These are phyloP conservation scores for Aleurites moluccanus DNA, from an alignment of 441 rosid genomes.

Conservation along the genomic window DNA sequence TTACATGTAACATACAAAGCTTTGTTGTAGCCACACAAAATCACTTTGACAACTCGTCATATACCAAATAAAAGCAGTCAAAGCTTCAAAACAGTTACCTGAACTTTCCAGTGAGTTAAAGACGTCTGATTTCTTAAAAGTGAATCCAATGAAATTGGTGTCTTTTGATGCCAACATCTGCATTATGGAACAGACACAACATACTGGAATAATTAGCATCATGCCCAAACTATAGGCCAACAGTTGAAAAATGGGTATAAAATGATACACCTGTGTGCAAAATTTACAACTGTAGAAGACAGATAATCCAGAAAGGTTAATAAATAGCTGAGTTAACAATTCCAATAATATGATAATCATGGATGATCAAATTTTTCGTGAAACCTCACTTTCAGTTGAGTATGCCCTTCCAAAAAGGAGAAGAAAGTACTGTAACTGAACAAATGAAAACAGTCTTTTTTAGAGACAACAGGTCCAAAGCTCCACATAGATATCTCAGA, in stretches of 20 bases:
- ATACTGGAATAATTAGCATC: conserved; percentile 7
- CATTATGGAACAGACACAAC: conserved; percentile 30
- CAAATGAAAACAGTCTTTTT: neutral
- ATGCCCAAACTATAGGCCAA: neutral
- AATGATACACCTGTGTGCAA: neutral
- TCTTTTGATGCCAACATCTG: conserved; percentile 98
- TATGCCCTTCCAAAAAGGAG: neutral
- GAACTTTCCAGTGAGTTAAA: conserved; percentile 69
- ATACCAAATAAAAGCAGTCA: conserved; percentile 1
- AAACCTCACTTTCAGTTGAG: neutral
- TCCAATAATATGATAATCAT: neutral
- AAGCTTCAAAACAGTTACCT: conserved; percentile 47
- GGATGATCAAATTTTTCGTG: neutral
- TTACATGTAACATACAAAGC: neutral
- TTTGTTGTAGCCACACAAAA: neutral
- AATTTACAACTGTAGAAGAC: neutral
- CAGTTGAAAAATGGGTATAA: neutral
- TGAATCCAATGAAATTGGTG: conserved; percentile 88
- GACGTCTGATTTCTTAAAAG: conserved; percentile 85
- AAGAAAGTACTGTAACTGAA: neutral
- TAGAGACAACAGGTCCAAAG: neutral
- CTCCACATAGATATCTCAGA: neutral
- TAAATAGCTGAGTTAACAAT: neutral
- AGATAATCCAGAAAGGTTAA: neutral
- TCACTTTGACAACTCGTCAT: neutral